Percentiles rank a stretch among this genome's conserved stretches.
Evolutionary conservation across 2,329 filamentous ascomycete species (phyloP).

Genomic region (Grosmannia clavigera): DNA sequence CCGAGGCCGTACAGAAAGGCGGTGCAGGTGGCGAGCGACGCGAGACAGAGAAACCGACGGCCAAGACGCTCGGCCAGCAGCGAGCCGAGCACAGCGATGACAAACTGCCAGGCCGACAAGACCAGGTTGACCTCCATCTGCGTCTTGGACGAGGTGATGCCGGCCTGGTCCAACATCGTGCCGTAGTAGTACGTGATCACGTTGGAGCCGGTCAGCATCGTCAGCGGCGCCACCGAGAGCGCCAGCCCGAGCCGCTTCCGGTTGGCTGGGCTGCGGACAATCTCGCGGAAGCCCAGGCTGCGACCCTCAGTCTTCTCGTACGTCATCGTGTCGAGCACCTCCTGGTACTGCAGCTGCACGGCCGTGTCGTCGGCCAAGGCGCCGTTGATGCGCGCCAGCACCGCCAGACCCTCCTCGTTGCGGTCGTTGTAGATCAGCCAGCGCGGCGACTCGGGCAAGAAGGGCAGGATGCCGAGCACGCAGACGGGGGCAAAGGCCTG

Average conservation of each 20-base stretch:
- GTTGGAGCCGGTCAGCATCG: conserved; percentile 12
- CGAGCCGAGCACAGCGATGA: conserved; percentile 12
- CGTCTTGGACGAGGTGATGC: conserved; percentile 10
- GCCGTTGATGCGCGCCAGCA: conserved; percentile 28
- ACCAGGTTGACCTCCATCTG: conserved; percentile 14
- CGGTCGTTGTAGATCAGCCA: conserved; percentile 22
- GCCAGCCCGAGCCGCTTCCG: conserved; percentile 5
- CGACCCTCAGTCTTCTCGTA: conserved; percentile 8
- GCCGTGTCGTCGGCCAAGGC: conserved; percentile 20
- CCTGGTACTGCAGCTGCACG: conserved; percentile 24
- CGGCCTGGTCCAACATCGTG: conserved; percentile 10
- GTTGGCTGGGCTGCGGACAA: conserved; percentile 6
- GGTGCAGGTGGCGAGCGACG: conserved; percentile 24
- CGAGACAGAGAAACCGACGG: conserved; percentile 20
- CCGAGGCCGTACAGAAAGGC: conserved; percentile 15
- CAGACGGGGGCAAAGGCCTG: conserved; percentile 13
- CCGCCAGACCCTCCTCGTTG: conserved; percentile 18
- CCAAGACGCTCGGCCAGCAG: conserved; percentile 14
- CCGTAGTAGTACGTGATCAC: conserved; percentile 12
- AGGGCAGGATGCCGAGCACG: conserved; percentile 9
- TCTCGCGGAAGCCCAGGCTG: conserved; percentile 7
- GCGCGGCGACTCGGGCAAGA: conserved; percentile 20
- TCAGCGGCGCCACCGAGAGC: conserved; percentile 9
- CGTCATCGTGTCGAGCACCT: conserved; percentile 26
- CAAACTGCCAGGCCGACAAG: conserved; percentile 13